Evolutionary conservation across 768 basidiomycete species (phyloP), one percentile per base, ranked within the genome.

Genomic region (Royoungia palumana): DNA sequence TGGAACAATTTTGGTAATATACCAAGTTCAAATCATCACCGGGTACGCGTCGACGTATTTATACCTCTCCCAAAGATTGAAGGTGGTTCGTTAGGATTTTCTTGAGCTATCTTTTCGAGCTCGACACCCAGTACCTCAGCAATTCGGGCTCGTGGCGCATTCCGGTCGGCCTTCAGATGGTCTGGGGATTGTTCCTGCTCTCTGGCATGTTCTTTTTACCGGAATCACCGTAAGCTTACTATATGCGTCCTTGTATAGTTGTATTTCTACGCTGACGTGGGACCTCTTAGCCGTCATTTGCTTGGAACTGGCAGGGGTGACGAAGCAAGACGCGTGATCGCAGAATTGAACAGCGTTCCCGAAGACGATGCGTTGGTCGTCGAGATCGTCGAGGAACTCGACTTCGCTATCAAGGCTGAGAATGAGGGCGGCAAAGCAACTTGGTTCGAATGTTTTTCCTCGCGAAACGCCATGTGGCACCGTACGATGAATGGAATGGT

Each of bases 401-500:
- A 81, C 49, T 79, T 72, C 48, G 83, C 75, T 34, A 83, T 91
- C 60, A 71, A 70, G 14, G 80, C 77, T 5, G 88, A 91, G 67
- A 91, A 90, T 58, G 83, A 85, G 44, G 87, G 86, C 19, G 88
- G 88, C 7, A 84, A 87, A 60, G 85, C 86, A 2, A 84, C 82
- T 0, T 90, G 87, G 87, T 36, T 74, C 22, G 88, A 90, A 62
- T 87, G 86, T 65, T 89, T 90, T 74, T 83, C 83, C 1, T 72
- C 75, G 5, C 67, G 80, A 37, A 85, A 87, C 55, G 69, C 74
- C 58, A 65, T 89, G 36, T 87, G 85, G 80, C 84, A 82, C 65
- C 76, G 88, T 46, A 89, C 87, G 13, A 62, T 72, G 28, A 89
- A 88, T 51, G 86, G 87, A n/a, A 86, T 87, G 82, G 86, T 87